A percentile compares a stretch with the other conserved stretches of the same genome.
These are phyloP conservation scores for Suhomyces bokatorum DNA, from an alignment of 1,139 yeast genomes.

Conservation along the genomic window DNA sequence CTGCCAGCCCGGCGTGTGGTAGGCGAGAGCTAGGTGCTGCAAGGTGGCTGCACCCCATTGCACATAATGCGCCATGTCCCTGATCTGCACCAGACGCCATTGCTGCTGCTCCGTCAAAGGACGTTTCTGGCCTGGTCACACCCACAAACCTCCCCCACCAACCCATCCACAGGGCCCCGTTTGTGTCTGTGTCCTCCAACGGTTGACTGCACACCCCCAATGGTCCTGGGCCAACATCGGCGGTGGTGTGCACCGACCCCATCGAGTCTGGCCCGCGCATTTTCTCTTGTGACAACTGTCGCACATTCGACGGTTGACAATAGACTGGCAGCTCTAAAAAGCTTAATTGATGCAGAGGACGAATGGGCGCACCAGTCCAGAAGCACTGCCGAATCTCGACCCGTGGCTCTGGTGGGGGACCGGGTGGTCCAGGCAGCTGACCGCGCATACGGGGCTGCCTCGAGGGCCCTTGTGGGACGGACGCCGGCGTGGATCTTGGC, in stretches of 20 bases:
- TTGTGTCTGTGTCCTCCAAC: too few species aligned
- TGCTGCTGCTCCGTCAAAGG: too few species aligned
- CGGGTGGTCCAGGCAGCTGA: background rate
- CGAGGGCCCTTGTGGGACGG: too few species aligned
- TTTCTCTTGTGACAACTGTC: constrained; percentile 1
- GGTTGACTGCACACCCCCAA: too few species aligned
- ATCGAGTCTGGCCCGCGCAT: background rate
- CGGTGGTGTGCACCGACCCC: background rate
- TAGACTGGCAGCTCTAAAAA: constrained; percentile 5
- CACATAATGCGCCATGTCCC: too few species aligned
- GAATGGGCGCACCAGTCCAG: background rate
- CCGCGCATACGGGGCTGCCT: background rate
- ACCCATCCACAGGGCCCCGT: too few species aligned
- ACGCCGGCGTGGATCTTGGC: background rate
- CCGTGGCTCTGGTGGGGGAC: background rate
- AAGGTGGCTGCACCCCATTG: background rate
- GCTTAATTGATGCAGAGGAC: background rate
- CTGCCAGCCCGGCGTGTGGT: background rate
- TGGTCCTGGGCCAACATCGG: background rate
- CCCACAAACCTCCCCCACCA: too few species aligned
- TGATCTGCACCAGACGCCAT: background rate
- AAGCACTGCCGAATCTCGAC: background rate
- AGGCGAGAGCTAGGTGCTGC: background rate
- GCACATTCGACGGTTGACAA: constrained; percentile 1
- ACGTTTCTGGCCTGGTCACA: too few species aligned